Evolutionary conservation across 352 stramenopile genomes (phyloP).

Genomic region (Phytophthora pini): DNA sequence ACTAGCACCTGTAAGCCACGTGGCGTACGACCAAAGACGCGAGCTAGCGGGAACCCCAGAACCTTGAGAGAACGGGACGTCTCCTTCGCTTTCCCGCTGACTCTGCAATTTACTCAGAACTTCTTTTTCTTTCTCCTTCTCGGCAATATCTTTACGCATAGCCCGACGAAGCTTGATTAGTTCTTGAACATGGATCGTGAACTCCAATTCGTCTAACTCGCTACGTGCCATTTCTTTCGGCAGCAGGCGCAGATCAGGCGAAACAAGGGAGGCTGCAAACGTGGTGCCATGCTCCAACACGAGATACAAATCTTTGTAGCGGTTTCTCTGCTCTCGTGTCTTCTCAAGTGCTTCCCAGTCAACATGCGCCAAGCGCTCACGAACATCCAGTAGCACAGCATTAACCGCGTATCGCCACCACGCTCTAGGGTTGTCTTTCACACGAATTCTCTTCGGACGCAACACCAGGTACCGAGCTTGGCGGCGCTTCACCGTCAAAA

Average conservation of each 20-base stretch:
- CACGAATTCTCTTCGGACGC: conserved; percentile 50
- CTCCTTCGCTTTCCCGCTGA: conserved; percentile 23
- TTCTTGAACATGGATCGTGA: conserved; percentile 73
- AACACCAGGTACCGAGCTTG: conserved; percentile 67
- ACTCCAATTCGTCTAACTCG: conserved; percentile 75
- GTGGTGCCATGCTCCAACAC: conserved; percentile 33
- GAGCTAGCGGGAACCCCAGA: conserved; percentile 45
- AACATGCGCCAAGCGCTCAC: conserved; percentile 71
- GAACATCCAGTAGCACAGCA: conserved; percentile 74
- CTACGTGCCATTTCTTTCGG: conserved; percentile 54
- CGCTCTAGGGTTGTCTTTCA: conserved; percentile 53
- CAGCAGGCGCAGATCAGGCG: conserved; percentile 44
- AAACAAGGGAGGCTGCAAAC: conserved; percentile 47
- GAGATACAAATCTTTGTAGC: conserved; percentile 77
- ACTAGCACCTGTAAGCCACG: conserved; percentile 61
- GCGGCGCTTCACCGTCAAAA: conserved; percentile 65
- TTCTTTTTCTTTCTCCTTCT: conserved; percentile 47
- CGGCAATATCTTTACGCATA: conserved; percentile 54
- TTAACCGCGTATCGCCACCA: conserved; percentile 87
- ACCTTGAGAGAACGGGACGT: conserved; percentile 9
- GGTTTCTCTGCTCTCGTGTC: conserved; percentile 38
- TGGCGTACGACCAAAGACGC: conserved; percentile 74
- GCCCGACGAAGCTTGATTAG: conserved; percentile 64
- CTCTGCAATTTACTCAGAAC: conserved; percentile 42
- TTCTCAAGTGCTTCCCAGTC: conserved; percentile 65